A percentile compares a stretch with the other conserved stretches of the same genome.
phyloP scores from a whole-genome alignment of 2,329 filamentous ascomycete species.

The Ophidiomyces ophidiicola region DNA sequence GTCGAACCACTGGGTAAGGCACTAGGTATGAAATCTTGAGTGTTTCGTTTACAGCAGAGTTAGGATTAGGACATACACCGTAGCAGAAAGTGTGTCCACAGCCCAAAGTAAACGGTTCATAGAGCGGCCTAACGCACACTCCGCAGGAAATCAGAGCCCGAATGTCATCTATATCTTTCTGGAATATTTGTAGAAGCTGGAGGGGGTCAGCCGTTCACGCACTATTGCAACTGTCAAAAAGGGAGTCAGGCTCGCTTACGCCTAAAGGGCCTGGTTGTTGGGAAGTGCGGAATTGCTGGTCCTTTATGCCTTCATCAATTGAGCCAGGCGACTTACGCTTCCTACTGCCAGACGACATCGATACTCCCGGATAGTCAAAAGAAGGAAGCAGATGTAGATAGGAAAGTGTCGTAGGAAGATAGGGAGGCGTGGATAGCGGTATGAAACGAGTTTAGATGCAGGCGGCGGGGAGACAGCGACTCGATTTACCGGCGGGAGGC shows the following conservation, averaged over 20 bases:
- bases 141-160: slow-evolving; percentile 52
- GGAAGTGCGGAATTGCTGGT: neutral
- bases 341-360: neutral
- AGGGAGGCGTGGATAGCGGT: no score
- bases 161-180: slow-evolving; percentile 49
- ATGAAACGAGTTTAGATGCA: no score
- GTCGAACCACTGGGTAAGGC: slow-evolving; percentile 45
- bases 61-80: slow-evolving; percentile 36
- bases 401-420: no score
- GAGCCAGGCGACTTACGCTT: slow-evolving; percentile 4
- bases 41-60: neutral
- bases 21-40: slow-evolving; percentile 31
- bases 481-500: no score
- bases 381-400: no score
- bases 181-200: slow-evolving; percentile 33
- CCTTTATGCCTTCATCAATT: neutral
- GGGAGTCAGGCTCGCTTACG: neutral
- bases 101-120: slow-evolving; percentile 55
- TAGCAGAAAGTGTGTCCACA: slow-evolving; percentile 66
- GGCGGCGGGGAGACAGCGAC: no score
- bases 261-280: slow-evolving; percentile 3
- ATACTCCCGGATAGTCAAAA: no score
- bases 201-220: slow-evolving; percentile 10
- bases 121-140: slow-evolving; percentile 55
- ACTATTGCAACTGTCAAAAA: neutral